Evolutionary conservation across 179 eudicot genomes (phyloP).

Genomic region (Actinidia arguta): DNA sequence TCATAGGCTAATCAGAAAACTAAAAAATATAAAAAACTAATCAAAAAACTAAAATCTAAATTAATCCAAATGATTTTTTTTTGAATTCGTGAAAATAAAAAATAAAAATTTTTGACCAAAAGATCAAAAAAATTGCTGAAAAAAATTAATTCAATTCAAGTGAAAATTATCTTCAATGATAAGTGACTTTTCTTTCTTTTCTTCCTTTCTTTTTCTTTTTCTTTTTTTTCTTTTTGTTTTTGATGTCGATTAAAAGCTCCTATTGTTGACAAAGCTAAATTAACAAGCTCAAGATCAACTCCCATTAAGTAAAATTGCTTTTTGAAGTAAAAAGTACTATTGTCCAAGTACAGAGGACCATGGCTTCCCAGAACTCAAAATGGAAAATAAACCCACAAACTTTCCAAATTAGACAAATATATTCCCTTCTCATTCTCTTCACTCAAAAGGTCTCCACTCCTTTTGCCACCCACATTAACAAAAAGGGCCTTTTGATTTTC

Average conservation of each 20-base stretch:
- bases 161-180: too few species aligned
- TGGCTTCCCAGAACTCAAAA: not conserved
- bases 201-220: too few species aligned
- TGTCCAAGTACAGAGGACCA: not conserved
- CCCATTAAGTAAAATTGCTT: not conserved
- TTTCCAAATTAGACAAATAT: not conserved
- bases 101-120: too few species aligned
- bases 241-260: slow-evolving; percentile 13
- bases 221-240: too few species aligned
- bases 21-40: too few species aligned
- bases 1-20: too few species aligned
- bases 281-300: not conserved
- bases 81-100: too few species aligned
- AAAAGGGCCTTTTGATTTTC: not conserved
- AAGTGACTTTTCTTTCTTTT: too few species aligned
- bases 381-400: slow-evolving; percentile 1
- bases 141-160: too few species aligned
- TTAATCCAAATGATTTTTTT: too few species aligned
- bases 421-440: slow-evolving; percentile 9
- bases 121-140: too few species aligned
- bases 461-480: slow-evolving; percentile 21
- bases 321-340: not conserved
- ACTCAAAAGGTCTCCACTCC: slow-evolving; percentile 3
- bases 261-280: not conserved
- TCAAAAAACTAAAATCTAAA: too few species aligned